These are phyloP conservation scores for Phytopythium kandeliae DNA, from an alignment of 352 stramenopile genomes.

Conservation along the genomic window DNA sequence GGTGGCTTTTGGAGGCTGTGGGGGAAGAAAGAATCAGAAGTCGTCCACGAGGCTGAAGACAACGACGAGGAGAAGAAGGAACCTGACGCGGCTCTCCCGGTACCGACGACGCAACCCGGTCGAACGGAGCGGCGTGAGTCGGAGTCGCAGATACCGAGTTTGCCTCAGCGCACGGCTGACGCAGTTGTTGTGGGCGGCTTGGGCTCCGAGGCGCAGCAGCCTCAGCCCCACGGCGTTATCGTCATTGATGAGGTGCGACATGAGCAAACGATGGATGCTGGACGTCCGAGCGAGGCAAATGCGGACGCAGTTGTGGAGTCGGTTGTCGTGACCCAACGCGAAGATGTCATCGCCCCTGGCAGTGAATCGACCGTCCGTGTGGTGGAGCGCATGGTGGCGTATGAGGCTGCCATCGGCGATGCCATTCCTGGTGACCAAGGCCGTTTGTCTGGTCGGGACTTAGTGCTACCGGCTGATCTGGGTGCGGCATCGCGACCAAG, in stretches of 20 bases:
- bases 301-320: background rate
- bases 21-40: slow-evolving; percentile 12
- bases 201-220: background rate
- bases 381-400: slow-evolving; percentile 1
- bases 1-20: slow-evolving; percentile 21
- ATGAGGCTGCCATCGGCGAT: background rate
- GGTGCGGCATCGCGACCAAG: background rate
- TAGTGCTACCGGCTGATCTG: background rate
- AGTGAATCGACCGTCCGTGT: background rate
- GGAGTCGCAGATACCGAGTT: background rate
- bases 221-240: background rate
- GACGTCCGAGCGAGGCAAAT: background rate
- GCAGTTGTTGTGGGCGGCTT: background rate
- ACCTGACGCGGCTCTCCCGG: background rate
- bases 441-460: slow-evolving; percentile 1
- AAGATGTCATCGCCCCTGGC: background rate
- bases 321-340: background rate
- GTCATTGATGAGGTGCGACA: background rate
- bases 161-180: background rate
- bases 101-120: background rate
- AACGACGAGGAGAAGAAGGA: background rate
- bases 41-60: background rate
- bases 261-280: background rate
- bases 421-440: background rate
- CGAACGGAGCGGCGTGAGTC: background rate